These are phyloP conservation scores for Calocybe cyanea DNA, from an alignment of 768 basidiomycete genomes.

Conservation along the genomic window DNA sequence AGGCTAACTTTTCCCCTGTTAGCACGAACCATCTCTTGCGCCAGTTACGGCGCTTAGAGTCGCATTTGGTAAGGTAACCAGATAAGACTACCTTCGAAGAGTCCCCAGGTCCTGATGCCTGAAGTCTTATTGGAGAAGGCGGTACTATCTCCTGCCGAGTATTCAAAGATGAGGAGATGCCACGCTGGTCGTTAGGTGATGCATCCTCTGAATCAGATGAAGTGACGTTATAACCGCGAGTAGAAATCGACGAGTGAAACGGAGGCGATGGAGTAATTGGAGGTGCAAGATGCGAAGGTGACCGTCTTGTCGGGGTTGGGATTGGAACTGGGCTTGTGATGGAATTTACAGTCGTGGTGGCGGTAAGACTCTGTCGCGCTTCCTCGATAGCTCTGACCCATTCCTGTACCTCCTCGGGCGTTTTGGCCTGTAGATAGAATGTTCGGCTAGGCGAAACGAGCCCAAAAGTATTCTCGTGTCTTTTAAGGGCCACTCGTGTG, in stretches of 20 bases:
- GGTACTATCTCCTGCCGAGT: constrained; percentile 34
- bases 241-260: constrained; percentile 22
- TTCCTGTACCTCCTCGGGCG: constrained; percentile 63
- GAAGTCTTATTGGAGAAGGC: constrained; percentile 41
- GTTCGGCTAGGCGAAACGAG: constrained; percentile 89
- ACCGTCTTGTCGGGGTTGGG: constrained; percentile 30
- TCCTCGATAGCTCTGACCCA: constrained; percentile 87
- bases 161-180: constrained; percentile 43
- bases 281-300: constrained; percentile 25
- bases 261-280: constrained; percentile 49
- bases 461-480: constrained; percentile 85
- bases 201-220: constrained; percentile 81
- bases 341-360: constrained; percentile 58
- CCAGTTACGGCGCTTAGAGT: constrained; percentile 91
- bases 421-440: constrained; percentile 83
- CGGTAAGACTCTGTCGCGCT: constrained; percentile 60
- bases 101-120: constrained; percentile 41
- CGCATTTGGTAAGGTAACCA: constrained; percentile 96
- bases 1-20: constrained; percentile 83
- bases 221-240: constrained; percentile 49
- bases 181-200: constrained; percentile 40
- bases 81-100: constrained; percentile 77
- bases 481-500: constrained; percentile 83
- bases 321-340: constrained; percentile 52
- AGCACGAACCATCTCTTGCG: constrained; percentile 96